Conservation (phyloP, 352 stramenopile species). For the Globisporangium ultimum region DNA sequence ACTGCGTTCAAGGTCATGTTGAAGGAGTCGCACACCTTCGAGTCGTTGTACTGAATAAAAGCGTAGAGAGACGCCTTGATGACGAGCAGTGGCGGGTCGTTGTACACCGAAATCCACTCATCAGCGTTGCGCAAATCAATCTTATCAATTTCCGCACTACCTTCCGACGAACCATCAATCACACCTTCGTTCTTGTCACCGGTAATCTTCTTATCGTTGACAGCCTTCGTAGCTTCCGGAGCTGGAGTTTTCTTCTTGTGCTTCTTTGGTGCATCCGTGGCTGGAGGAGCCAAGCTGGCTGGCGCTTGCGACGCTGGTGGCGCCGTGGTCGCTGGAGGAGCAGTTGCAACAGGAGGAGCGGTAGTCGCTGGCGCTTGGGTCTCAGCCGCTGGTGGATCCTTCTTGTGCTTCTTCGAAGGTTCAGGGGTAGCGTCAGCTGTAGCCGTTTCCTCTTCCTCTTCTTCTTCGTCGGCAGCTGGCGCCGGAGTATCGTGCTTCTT, state of each 20-base stretch:
- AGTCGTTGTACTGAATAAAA: conserved; percentile 86
- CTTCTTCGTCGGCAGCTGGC: conserved; percentile 14
- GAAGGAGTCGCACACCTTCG: conserved; percentile 76
- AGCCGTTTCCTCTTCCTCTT: conserved; percentile 18
- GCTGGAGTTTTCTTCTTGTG: conserved; percentile 34
- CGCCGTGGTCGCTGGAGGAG: conserved; percentile 8
- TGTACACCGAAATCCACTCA: conserved; percentile 79
- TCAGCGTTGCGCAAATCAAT: conserved; percentile 73
- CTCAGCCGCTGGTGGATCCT: conserved; percentile 13
- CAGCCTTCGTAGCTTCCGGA: conserved; percentile 11
- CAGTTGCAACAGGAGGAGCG: conserved; percentile 6
- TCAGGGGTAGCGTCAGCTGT: conserved; percentile 11
- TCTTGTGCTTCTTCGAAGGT: conserved; percentile 17
- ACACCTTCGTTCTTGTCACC: conserved; percentile 72
- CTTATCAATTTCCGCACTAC: conserved; percentile 81
- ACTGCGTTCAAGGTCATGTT: conserved; percentile 86
- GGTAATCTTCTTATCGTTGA: conserved; percentile 70
- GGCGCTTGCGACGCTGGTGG: conserved; percentile 5
- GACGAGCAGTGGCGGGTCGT: conserved; percentile 70
- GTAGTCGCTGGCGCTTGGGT: conserved; percentile 27
- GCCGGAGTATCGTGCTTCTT: conserved; percentile 16
- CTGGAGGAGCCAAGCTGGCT: conserved; percentile 7
- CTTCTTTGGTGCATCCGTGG: conserved; percentile 16
- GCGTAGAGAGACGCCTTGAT: conserved; percentile 85
- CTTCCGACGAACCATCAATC: conserved; percentile 75